Evolutionary conservation across 495 filamentous ascomycete genomes (phyloP), one percentile per base, ranked within the genome.

Genomic region (Saxophila tyrrhenica): DNA sequence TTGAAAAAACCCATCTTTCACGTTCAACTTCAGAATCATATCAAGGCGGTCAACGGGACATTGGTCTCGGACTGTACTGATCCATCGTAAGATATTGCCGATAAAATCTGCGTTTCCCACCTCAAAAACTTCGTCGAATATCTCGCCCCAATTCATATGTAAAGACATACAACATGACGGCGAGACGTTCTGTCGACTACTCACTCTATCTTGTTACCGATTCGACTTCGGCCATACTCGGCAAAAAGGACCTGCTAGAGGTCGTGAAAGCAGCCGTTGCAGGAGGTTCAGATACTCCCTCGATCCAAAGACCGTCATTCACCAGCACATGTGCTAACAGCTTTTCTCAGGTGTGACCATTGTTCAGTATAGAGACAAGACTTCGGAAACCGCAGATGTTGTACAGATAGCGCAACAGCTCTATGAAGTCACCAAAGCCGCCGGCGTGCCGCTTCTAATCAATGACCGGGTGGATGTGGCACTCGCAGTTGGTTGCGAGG

Each of bases 381-480:
- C 72, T 9, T 82, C 81, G 63, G 84, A 89, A 52, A 94, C 89
- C 0, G 82, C 74, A 3, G 73, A 73, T 20, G 75, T 92, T 52
- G 77, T 95, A 21, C 65, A 71, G n/a, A 87, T 75, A 25, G 89
- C 80, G n/a, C 74, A 72, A 57, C 74, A 71, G 58, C 73, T 96
- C 38, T 87, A 89, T 66, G 61, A 73, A 13, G 71, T 94, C 45
- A 89, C 87, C 11, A 69, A 70, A 57, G 69, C 62, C n/a, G 73
- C 85, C 60, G 70, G 75, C 17, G 81, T 95, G 0, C 92, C 91
- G 24, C 75, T 98, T 47, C 70, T 98, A 38, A 90, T 98, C 70
- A 96, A 98, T 65, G 92, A 98, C 68, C 84, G 89, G n/a, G 76
- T 95, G 3, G 90, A 94, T 71, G 86, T 98, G 17, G 89, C 89